Conservation (phyloP, 2,329 filamentous ascomycete genomes). For the Penicillium janthinellum region DNA sequence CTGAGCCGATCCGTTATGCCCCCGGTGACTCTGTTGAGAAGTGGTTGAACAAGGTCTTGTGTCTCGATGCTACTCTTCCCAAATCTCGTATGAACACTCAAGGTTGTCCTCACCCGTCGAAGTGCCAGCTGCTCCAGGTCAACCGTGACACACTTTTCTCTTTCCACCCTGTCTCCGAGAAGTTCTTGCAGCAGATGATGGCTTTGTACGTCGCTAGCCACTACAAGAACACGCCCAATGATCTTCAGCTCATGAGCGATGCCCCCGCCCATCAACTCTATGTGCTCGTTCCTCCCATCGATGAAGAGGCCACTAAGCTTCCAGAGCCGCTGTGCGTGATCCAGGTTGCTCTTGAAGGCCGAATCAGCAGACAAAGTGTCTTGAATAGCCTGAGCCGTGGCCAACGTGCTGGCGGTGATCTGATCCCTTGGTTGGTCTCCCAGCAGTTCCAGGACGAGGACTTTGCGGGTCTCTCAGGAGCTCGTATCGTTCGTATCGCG, state of each 20-base stretch:
- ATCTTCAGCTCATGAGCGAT: conserved; percentile 98
- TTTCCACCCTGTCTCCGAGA: conserved; percentile 94
- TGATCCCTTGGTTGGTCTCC: conserved; percentile 96
- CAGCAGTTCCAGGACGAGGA: conserved; percentile 98
- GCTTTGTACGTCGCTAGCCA: conserved; percentile 95
- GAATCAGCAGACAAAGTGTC: conserved; percentile 91
- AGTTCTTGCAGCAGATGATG: conserved; percentile 97
- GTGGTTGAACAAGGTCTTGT: conserved; percentile 93
- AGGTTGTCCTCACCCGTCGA: conserved; percentile 84
- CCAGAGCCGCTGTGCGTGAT: conserved; percentile 94
- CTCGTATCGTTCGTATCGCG: conserved; percentile 88
- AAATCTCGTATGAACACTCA: conserved; percentile 70
- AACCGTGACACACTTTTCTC: conserved; percentile 98
- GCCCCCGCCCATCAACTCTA: conserved; percentile 96
- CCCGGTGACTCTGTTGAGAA: conserved; percentile 89
- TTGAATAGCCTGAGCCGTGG: conserved; percentile 86
- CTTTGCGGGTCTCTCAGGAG: conserved; percentile 90
- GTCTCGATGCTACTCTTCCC: conserved; percentile 87
- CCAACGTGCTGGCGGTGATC: conserved; percentile 82
- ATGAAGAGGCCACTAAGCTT: conserved; percentile 73
- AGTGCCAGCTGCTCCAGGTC: conserved; percentile 89
- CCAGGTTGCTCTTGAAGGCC: conserved; percentile 90
- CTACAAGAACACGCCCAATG: conserved; percentile 98
- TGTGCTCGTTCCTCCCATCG: conserved; percentile 83
- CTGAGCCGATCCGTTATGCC: conserved; percentile 92